Percentiles rank a stretch among this genome's conserved stretches.
Evolutionary conservation across 2,329 filamentous ascomycete species (phyloP).

Genomic region (Penicillium sp.): DNA sequence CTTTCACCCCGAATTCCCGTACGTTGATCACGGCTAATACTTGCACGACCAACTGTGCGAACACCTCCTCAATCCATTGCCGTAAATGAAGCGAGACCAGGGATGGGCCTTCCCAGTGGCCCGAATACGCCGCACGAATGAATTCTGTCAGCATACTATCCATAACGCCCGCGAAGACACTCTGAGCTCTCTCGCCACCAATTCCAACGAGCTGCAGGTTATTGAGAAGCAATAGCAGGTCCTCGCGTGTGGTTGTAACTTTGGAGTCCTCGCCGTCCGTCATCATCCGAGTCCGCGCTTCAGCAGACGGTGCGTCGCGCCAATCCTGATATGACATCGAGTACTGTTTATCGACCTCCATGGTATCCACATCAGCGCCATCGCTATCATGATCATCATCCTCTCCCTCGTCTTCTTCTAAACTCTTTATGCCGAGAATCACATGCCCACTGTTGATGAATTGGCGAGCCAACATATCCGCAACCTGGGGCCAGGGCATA

Average conservation of each 20-base stretch:
- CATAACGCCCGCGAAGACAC: slow-evolving; percentile 63
- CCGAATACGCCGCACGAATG: slow-evolving; percentile 60
- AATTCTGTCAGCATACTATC: slow-evolving; percentile 62
- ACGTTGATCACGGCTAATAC: slow-evolving; percentile 50
- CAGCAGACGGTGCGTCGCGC: slow-evolving; percentile 37
- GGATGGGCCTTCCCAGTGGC: slow-evolving; percentile 59
- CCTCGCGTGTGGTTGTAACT: slow-evolving; percentile 38
- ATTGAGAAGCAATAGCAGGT: slow-evolving; percentile 47
- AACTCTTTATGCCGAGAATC: slow-evolving; percentile 47
- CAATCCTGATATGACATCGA: slow-evolving; percentile 46
- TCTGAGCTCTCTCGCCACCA: slow-evolving; percentile 59
- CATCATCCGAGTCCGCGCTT: slow-evolving; percentile 39
- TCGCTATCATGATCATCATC: slow-evolving; percentile 19
- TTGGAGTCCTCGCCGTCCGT: slow-evolving; percentile 34
- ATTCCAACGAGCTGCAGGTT: slow-evolving; percentile 59
- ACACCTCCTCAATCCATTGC: slow-evolving; percentile 61
- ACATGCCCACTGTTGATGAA: slow-evolving; percentile 50
- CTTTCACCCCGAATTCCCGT: slow-evolving; percentile 27
- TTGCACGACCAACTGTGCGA: slow-evolving; percentile 57
- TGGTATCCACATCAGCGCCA: slow-evolving; percentile 32
- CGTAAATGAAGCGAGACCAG: slow-evolving; percentile 56
- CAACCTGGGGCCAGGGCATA: slow-evolving; percentile 48
- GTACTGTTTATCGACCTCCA: slow-evolving; percentile 44
- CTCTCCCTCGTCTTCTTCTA: slow-evolving; percentile 31
- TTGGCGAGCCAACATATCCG: slow-evolving; percentile 50